Evolutionary conservation across 108 stramenopile species (phyloP).

Genomic region (Parietichytrium sp.): DNA sequence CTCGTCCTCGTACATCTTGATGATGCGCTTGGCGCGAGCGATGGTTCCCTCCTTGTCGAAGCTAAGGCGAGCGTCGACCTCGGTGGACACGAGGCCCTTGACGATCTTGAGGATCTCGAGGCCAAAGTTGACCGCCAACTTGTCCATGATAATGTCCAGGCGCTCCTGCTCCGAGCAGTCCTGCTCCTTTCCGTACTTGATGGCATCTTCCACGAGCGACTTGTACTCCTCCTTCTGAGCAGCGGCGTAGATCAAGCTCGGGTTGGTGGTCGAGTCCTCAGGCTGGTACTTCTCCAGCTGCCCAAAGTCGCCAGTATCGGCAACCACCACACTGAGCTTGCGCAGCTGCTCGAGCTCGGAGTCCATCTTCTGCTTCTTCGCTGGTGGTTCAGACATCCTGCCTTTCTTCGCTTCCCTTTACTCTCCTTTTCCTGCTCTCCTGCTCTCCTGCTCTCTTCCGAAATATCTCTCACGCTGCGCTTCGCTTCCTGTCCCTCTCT

Average conservation of each 20-base stretch:
- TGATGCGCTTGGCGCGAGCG: slow-evolving; percentile 78
- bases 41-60: slow-evolving; percentile 84
- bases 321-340: slow-evolving; percentile 74
- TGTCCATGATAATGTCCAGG: slow-evolving; percentile 78
- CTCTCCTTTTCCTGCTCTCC: too few relatives aligned
- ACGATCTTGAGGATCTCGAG: slow-evolving; percentile 75
- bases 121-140: slow-evolving; percentile 89
- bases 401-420: too few relatives aligned
- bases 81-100: slow-evolving; percentile 88
- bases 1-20: slow-evolving; percentile 77
- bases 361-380: slow-evolving; percentile 39
- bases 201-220: slow-evolving; percentile 71
- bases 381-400: slow-evolving; percentile 35
- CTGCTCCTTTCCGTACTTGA: slow-evolving; percentile 69
- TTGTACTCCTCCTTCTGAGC: slow-evolving; percentile 77
- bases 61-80: slow-evolving; percentile 90
- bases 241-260: slow-evolving; percentile 80
- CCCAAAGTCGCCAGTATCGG: slow-evolving; percentile 74
- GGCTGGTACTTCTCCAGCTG: slow-evolving; percentile 42
- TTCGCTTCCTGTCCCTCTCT: too few relatives aligned
- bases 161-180: slow-evolving; percentile 63
- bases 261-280: slow-evolving; percentile 78
- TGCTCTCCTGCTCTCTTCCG: too few relatives aligned
- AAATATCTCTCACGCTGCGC: too few relatives aligned
- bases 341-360: slow-evolving; percentile 69